A percentile compares a stretch with the other conserved stretches of the same genome.
These are phyloP conservation scores for Collybiopsis luxurians DNA, from an alignment of 768 basidiomycete species.

Conservation along the genomic window DNA sequence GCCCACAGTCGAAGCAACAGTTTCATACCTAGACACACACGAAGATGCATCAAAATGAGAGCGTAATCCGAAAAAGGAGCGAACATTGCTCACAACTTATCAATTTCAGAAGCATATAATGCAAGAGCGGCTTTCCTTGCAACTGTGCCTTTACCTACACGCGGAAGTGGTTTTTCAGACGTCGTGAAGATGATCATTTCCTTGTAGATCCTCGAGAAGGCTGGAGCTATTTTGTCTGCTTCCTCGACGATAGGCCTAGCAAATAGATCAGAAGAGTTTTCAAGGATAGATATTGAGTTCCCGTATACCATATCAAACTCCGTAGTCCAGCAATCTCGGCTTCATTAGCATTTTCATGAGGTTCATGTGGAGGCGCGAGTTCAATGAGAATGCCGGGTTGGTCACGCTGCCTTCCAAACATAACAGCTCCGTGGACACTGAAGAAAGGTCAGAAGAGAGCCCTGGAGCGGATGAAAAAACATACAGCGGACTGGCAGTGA, in stretches of 20 bases:
- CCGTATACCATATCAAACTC: slow-evolving; percentile 36
- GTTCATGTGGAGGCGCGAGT: slow-evolving; percentile 17
- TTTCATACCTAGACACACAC: background rate
- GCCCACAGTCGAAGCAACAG: background rate
- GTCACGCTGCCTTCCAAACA: slow-evolving; percentile 32
- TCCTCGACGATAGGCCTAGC: slow-evolving; percentile 38
- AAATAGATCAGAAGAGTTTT: background rate
- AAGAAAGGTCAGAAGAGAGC: background rate
- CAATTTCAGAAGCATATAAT: slow-evolving; percentile 46
- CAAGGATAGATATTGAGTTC: background rate
- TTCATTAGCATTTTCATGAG: slow-evolving; percentile 21
- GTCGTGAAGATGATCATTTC: slow-evolving; percentile 47
- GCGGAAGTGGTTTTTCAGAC: slow-evolving; percentile 36
- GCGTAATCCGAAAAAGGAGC: too few relatives aligned
- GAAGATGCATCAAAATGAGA: slow-evolving; percentile 20
- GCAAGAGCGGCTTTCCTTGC: slow-evolving; percentile 40
- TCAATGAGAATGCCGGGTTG: slow-evolving; percentile 32
- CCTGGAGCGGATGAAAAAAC: slow-evolving; percentile 12
- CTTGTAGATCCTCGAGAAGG: slow-evolving; percentile 45
- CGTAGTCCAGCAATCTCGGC: slow-evolving; percentile 22
- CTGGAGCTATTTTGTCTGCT: slow-evolving; percentile 39
- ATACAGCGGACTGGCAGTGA: slow-evolving; percentile 21
- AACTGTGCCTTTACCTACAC: slow-evolving; percentile 47
- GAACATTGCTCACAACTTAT: slow-evolving; percentile 35
- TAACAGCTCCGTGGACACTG: slow-evolving; percentile 29